These are phyloP conservation scores for Piromyces finnis DNA, from an alignment of 192 early-diverging fungal species.

Conservation along the genomic window DNA sequence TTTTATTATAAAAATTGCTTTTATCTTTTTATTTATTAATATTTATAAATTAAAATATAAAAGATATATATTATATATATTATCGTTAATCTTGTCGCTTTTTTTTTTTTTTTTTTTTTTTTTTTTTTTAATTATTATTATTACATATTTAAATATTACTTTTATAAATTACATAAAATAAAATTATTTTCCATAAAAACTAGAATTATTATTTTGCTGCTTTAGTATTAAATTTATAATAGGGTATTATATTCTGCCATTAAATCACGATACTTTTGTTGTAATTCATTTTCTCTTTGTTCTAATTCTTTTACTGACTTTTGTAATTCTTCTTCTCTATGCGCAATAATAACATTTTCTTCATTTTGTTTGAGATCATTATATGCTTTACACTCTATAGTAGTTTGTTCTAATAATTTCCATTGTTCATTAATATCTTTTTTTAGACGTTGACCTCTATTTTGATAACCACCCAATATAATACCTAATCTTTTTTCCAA, in stretches of 20 bases:
- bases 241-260: neutral
- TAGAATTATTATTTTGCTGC: too few species aligned
- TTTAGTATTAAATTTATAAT: neutral
- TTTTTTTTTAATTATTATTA: too few species aligned
- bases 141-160: too few species aligned
- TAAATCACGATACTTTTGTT: neutral
- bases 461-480: constrained; percentile 67
- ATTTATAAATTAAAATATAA: too few species aligned
- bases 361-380: neutral
- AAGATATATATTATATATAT: too few species aligned
- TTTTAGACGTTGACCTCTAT: constrained; percentile 38
- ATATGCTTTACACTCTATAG: neutral
- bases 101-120: too few species aligned
- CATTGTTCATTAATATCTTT: constrained; percentile 27
- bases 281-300: neutral
- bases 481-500: constrained; percentile 67
- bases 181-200: too few species aligned
- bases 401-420: neutral
- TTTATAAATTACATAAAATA: too few species aligned
- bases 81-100: too few species aligned
- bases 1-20: too few species aligned
- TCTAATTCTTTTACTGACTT: neutral
- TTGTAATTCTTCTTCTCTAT: neutral
- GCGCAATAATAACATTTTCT: neutral
- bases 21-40: too few species aligned